These are phyloP conservation scores for Athelia psychrophila DNA, from an alignment of 1,284 basidiomycete species.

Conservation along the genomic window DNA sequence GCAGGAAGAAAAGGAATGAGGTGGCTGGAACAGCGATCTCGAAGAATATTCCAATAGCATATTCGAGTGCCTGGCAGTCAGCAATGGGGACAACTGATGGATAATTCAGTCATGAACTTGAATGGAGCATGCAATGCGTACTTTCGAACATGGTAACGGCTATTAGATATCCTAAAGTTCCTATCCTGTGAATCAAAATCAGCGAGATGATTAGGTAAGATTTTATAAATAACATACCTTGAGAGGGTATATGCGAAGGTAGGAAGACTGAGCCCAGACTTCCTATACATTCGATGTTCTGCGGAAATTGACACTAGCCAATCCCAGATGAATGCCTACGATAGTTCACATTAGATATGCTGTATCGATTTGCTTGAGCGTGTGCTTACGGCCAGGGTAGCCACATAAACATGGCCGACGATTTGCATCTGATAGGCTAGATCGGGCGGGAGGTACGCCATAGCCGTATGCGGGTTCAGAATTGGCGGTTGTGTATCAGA, in stretches of 20 bases:
- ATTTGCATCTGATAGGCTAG: constrained; percentile 13
- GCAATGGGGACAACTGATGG: not conserved
- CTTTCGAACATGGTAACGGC: too few relatives aligned
- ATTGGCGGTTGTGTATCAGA: not conserved
- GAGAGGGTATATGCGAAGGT: constrained; percentile 23
- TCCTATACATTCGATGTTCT: constrained; percentile 20
- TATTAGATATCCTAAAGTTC: not conserved
- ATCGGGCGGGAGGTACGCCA: constrained; percentile 15
- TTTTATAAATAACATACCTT: constrained; percentile 13
- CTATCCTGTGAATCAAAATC: not conserved
- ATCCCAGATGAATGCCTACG: constrained; percentile 28
- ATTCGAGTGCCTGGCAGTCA: constrained; percentile 1
- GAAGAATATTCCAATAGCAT: not conserved
- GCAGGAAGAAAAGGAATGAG: constrained; percentile 32
- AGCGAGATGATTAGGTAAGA: not conserved
- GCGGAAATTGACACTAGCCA: constrained; percentile 15
- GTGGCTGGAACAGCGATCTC: constrained; percentile 23
- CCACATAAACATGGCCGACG: constrained; percentile 12
- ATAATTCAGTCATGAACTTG: not conserved
- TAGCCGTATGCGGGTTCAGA: constrained; percentile 14
- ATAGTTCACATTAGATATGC: not conserved
- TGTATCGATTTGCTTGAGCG: not conserved
- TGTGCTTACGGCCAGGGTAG: constrained; percentile 11
- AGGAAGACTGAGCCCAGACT: constrained; percentile 12
- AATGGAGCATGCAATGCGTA: not conserved